These are phyloP conservation scores for Melastoma malabathricum DNA, from an alignment of 345 rosid genomes.

Conservation along the genomic window DNA sequence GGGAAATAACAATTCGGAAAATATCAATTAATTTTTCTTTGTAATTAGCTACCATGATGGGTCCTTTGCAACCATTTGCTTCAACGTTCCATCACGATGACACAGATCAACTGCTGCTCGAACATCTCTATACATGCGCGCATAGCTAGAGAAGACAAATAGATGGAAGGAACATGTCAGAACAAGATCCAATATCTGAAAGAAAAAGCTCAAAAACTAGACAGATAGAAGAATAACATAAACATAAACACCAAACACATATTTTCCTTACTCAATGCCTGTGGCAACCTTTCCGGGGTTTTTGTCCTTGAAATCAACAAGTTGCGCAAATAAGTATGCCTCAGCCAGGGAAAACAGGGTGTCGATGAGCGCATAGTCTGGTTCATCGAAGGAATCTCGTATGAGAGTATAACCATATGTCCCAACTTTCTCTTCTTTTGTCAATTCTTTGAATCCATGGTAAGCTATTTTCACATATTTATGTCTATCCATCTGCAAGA, in stretches of 20 bases:
- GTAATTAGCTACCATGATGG: conserved; percentile 22
- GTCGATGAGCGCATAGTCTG: conserved; percentile 92
- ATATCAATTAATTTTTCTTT: background rate
- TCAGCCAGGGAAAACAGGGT: conserved; percentile 94
- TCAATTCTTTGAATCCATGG: conserved; percentile 86
- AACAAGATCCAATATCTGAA: background rate
- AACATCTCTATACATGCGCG: conserved; percentile 78
- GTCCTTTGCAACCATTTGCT: conserved; percentile 91
- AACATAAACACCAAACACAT: background rate
- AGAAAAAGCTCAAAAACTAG: conserved; percentile 1
- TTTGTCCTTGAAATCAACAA: conserved; percentile 77
- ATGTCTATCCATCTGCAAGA: conserved; percentile 86
- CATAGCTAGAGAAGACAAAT: conserved; percentile 33
- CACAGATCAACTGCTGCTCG: conserved; percentile 97
- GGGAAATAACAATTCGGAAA: background rate
- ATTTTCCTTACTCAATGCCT: conserved; percentile 48
- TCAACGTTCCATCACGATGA: conserved; percentile 94
- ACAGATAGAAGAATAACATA: background rate
- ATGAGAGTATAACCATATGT: conserved; percentile 71
- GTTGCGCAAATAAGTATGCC: conserved; percentile 93
- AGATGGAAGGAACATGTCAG: too few species aligned
- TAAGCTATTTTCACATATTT: conserved; percentile 96
- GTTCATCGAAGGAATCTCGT: conserved; percentile 89
- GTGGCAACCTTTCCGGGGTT: conserved; percentile 54
- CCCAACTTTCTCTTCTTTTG: conserved; percentile 84